Conservation (phyloP, 306 rosid species). For the peach (Prunus persica) region Prunus_persica_NCBIv2 NC_034009.1:22628001-22628500, state of each 20-base stretch:
- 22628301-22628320: background rate
- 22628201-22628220: background rate
- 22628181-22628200: slow-evolving; percentile 5
- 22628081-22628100: background rate
- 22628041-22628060: background rate
- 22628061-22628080: background rate
- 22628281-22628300: background rate
- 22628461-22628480: background rate
- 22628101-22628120: background rate
- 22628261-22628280: background rate
- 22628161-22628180: background rate
- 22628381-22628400: background rate
- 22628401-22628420: background rate
- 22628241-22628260: too few relatives aligned
- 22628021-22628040: background rate
- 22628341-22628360: background rate
- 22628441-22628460: background rate
- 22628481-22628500: slow-evolving; percentile 10
- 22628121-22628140: background rate
- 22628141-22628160: background rate
- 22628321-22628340: background rate
- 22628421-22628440: background rate
- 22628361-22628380: background rate
- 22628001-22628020: background rate
- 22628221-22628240: background rate